phyloP scores from a whole-genome alignment of 129 eudicot genomes.

The Flaveria bidentis region DNA sequence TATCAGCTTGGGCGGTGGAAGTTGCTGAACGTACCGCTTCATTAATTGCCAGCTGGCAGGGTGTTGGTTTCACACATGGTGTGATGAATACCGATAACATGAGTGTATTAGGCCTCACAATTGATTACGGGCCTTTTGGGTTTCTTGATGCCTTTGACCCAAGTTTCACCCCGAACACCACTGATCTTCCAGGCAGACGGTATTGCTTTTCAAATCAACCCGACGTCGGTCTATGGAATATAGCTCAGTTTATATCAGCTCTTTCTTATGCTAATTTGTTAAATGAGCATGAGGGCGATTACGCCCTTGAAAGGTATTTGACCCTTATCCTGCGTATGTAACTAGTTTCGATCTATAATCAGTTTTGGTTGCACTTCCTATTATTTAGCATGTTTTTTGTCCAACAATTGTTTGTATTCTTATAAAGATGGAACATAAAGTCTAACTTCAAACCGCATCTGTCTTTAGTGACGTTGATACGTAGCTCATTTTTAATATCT shows the following conservation, averaged over 20 bases:
- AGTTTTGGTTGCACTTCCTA: neutral
- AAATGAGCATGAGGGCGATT: slow-evolving; percentile 76
- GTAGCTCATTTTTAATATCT: slow-evolving; percentile 1
- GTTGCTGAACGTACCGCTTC: slow-evolving; percentile 91
- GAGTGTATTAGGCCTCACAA: slow-evolving; percentile 94
- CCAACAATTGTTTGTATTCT: neutral
- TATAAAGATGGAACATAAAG: neutral
- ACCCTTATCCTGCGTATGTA: neutral
- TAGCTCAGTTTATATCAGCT: slow-evolving; percentile 80
- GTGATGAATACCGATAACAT: slow-evolving; percentile 96
- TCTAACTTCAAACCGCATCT: neutral
- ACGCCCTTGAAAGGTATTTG: slow-evolving; percentile 85
- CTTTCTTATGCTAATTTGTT: slow-evolving; percentile 71
- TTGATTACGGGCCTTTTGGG: slow-evolving; percentile 98
- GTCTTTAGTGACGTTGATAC: neutral
- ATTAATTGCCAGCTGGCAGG: slow-evolving; percentile 91
- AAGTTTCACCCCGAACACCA: slow-evolving; percentile 96
- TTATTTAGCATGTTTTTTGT: neutral
- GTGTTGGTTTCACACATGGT: slow-evolving; percentile 98
- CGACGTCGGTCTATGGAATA: slow-evolving; percentile 95
- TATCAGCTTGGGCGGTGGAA: slow-evolving; percentile 96
- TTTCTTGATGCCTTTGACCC: slow-evolving; percentile 99
- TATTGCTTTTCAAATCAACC: slow-evolving; percentile 99
- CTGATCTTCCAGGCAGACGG: slow-evolving; percentile 98
- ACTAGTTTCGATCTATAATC: neutral